Conservation (phyloP, 305 asterid species). For the Fraxinus platypoda region DNA sequence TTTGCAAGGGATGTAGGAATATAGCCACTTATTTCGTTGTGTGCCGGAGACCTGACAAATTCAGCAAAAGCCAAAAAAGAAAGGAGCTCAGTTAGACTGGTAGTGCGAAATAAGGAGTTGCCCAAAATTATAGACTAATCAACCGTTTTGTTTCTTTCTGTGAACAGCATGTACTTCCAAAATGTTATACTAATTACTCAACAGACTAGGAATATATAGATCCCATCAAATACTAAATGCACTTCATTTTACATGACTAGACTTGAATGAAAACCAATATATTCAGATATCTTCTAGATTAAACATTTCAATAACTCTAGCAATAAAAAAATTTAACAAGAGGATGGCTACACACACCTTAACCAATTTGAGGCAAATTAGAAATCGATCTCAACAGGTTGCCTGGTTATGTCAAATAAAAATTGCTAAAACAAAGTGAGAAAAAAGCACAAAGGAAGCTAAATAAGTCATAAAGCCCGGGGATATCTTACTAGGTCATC, state of each 20-base stretch:
- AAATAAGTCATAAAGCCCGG: not conserved
- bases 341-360: not conserved
- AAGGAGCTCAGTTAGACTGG: conserved; percentile 5
- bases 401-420: not conserved
- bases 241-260: not conserved
- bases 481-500: conserved; percentile 62
- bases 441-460: not conserved
- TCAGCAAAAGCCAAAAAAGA: conserved; percentile 9
- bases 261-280: not conserved
- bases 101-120: not conserved
- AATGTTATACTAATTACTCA: not conserved
- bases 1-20: conserved; percentile 36
- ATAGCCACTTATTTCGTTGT: conserved; percentile 60
- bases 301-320: not conserved
- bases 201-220: not conserved
- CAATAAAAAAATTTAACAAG: not conserved
- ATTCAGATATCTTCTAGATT: not conserved
- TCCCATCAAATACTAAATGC: not conserved
- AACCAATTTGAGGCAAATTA: not conserved
- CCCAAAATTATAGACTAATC: not conserved
- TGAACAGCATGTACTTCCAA: not conserved
- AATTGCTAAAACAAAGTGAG: not conserved
- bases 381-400: not conserved
- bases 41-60: conserved; percentile 64
- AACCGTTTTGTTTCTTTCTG: not conserved